These are phyloP conservation scores for Iris macrosiphon DNA, from an alignment of 106 monocot species.

Conservation along the genomic window DNA sequence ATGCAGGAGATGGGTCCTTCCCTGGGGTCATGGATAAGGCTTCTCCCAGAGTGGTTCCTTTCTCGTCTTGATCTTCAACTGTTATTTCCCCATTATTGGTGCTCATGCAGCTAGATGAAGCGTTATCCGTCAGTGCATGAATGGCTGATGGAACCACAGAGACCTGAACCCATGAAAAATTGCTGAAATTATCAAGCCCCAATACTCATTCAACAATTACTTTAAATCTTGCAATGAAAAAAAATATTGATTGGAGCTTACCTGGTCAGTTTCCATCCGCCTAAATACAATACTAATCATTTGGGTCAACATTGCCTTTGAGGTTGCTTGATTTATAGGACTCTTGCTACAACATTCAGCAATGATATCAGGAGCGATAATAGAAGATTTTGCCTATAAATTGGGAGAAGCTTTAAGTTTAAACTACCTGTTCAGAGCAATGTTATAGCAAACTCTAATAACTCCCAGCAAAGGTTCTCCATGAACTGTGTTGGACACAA, in stretches of 20 bases:
- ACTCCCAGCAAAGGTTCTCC: conserved; percentile 86
- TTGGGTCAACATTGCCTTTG: conserved; percentile 97
- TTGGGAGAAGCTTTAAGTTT: background rate
- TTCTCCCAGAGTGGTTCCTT: conserved; percentile 63
- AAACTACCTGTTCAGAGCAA: conserved; percentile 88
- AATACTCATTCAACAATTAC: background rate
- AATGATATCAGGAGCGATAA: background rate
- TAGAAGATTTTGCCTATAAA: background rate
- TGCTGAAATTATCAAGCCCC: background rate
- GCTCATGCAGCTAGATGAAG: conserved; percentile 19
- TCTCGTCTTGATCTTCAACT: conserved; percentile 46
- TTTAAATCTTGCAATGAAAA: background rate
- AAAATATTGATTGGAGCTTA: conserved; percentile 9
- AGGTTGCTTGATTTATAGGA: conserved; percentile 92
- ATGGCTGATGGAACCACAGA: conserved; percentile 9
- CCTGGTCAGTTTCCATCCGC: conserved; percentile 93
- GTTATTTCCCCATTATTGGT: conserved; percentile 53
- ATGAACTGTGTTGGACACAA: conserved; percentile 59
- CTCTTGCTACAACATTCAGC: conserved; percentile 62
- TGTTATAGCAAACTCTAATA: conserved; percentile 90
- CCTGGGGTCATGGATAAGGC: conserved; percentile 46
- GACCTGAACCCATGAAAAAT: conserved; percentile 27
- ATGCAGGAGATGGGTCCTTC: conserved; percentile 52
- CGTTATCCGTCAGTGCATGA: conserved; percentile 13
- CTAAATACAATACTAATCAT: conserved; percentile 89